Evolutionary conservation across 345 rosid species (phyloP).

Genomic region (Erucastrum elatum): DNA sequence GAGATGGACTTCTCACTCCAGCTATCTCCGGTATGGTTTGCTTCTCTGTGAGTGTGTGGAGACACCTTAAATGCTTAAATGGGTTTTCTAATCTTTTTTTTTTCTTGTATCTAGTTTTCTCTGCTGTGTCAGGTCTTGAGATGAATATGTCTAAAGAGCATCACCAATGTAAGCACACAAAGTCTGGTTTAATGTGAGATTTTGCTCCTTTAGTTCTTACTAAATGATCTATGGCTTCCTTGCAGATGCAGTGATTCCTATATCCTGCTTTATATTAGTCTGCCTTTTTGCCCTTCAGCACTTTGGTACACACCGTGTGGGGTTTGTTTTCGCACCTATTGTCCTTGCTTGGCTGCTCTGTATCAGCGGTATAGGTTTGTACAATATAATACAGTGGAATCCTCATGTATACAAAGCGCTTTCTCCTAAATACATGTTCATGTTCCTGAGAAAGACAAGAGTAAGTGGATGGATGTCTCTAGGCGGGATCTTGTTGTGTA

Average conservation of each 20-base stretch:
- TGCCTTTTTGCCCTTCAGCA: slow-evolving; percentile 98
- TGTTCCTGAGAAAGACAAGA: slow-evolving; percentile 91
- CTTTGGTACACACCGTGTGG: slow-evolving; percentile 92
- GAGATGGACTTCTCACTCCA: slow-evolving; percentile 97
- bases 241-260: slow-evolving; percentile 95
- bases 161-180: slow-evolving; percentile 70
- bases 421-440: slow-evolving; percentile 95
- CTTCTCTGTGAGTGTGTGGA: not conserved
- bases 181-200: slow-evolving; percentile 14
- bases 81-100: not conserved
- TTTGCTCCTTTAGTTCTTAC: too few species aligned
- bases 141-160: slow-evolving; percentile 85
- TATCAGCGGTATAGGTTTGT: slow-evolving; percentile 88
- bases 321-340: slow-evolving; percentile 89
- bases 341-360: slow-evolving; percentile 83
- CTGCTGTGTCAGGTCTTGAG: slow-evolving; percentile 98
- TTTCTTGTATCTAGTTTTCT: slow-evolving; percentile 60
- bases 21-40: slow-evolving; percentile 80
- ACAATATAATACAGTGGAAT: slow-evolving; percentile 85
- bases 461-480: slow-evolving; percentile 98
- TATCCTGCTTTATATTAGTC: slow-evolving; percentile 88
- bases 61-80: not conserved
- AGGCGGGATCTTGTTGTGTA: slow-evolving; percentile 93
- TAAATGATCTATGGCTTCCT: too few species aligned
- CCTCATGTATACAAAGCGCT: slow-evolving; percentile 86